Base-by-base conservation (phyloP, 2,329 filamentous ascomycete genomes). In the Zasmidium cellare region DNA sequence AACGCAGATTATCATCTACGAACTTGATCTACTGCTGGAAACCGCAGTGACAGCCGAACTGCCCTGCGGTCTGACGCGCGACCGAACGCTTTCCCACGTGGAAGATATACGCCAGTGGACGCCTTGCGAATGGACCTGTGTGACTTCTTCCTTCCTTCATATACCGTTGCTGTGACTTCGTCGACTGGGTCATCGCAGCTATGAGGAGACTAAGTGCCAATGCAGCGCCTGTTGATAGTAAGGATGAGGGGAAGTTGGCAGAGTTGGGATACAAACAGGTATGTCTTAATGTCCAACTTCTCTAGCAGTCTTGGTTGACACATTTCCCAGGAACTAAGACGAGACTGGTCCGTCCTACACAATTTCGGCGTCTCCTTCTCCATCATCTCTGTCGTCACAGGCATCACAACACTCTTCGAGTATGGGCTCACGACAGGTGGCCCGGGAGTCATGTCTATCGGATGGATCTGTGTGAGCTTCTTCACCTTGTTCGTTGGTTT, bases 341-440 rank as follows among this genome's bases (percentile, higher is more conserved):
- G 83, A 50, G 81, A 84, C 68, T 86, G 83, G 83, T 79, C 80
- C 3, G 65, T 85, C 58, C 72, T 80, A 52, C 83, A 86, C 65
- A 86, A 85, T 66, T 86, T 86, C 72, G 83, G 83, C 24, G 81
- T 85, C 6, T 85, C 82, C 0, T 86, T 85, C 67, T 84, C 82
- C 5, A 85, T 86, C 64, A 85, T 86, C 67, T 83, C 80, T 55
- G 81, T 86, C 51, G 82, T 86, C 58, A 85, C 83, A 1, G 83
- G 83, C 51, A 77, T 85, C 46, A 84, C 82, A 0, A 86, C 83
- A 0, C 72, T 86, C 1, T 85, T 85, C 66, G 69, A 75, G 49
- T 71, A 83, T 78, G 83, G 83, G 2, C 70, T 85, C 19, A 76
- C 73, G 28, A 84, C 80, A 3, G 82, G 82, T 31, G 82, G 82